Percentiles rank a stretch among this genome's conserved stretches.
These are phyloP conservation scores for Arthroderma sp. DNA, from an alignment of 2,329 filamentous ascomycete genomes.

Conservation along the genomic window DNA sequence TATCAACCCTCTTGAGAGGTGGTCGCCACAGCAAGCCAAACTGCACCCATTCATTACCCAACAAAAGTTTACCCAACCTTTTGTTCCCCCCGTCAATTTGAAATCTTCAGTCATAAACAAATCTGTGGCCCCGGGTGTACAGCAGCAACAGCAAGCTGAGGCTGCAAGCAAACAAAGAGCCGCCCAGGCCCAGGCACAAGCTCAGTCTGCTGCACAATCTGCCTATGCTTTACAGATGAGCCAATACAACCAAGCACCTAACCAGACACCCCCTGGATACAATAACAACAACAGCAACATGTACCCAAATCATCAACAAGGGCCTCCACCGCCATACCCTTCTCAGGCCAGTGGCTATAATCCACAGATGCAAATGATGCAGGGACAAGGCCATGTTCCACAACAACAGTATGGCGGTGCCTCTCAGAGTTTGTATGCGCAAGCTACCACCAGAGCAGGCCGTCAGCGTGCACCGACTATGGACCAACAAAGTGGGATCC, in stretches of 20 bases:
- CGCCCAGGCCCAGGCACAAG: slow-evolving; percentile 41
- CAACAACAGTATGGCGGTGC: slow-evolving; percentile 54
- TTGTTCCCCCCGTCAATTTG: slow-evolving; percentile 92
- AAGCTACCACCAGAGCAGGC: slow-evolving; percentile 62
- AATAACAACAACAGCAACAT: slow-evolving; percentile 71
- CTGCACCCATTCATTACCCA: slow-evolving; percentile 97
- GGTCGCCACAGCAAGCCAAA: slow-evolving; percentile 96
- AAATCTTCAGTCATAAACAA: slow-evolving; percentile 75
- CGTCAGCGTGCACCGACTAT: slow-evolving; percentile 89
- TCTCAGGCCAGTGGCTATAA: slow-evolving; percentile 58
- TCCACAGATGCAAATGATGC: slow-evolving; percentile 57
- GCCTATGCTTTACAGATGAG: slow-evolving; percentile 55
- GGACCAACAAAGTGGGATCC: slow-evolving; percentile 89
- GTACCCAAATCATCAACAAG: slow-evolving; percentile 56
- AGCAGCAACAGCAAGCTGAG: slow-evolving; percentile 91
- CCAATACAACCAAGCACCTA: slow-evolving; percentile 38
- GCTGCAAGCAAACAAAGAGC: slow-evolving; percentile 85
- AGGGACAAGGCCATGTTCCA: slow-evolving; percentile 49
- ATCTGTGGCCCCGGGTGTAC: slow-evolving; percentile 81
- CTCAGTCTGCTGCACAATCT: slow-evolving; percentile 47
- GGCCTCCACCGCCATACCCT: slow-evolving; percentile 71
- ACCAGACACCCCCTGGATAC: slow-evolving; percentile 44
- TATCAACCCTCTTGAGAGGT: slow-evolving; percentile 90
- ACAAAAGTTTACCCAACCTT: slow-evolving; percentile 89
- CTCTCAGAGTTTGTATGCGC: slow-evolving; percentile 60